Evolutionary conservation across 164 flowering plant genomes (phyloP), one percentile per base, ranked within the genome.

Genomic region (Liriodendron chinense): DNA sequence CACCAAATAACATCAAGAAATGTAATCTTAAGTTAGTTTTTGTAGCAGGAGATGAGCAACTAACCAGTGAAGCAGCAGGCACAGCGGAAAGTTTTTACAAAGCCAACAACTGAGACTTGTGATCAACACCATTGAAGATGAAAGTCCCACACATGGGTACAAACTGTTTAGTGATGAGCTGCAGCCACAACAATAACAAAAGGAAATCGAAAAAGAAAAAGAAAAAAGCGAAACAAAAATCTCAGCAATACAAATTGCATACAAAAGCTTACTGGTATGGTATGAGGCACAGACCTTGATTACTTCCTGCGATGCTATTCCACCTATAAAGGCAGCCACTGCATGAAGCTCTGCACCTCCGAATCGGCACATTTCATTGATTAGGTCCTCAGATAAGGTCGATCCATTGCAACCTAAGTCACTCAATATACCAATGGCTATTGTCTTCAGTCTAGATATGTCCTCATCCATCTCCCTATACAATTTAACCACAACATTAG

Each of bases 331-430:
- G 65, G 99, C 94, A 80, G 99, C 97, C 75, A 96, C 95, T 1
- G 90, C 88, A 84, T 94, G 99, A 67, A 96, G 97, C 88, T 96
- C 99, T n/a, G 97, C 86, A 65, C 92, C 98, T 80, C 98, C 99
- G 79, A 82, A 96, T 76, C 99, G 86, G 77, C 93, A 89, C 91
- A 96, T 94, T 81, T 96, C 98, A 75, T 84, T 90, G 68, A 92
- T 91, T 71, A 96, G 92, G 82, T 94, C 99, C 81, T 96, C 98
- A 2, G 93, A 79, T 76, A 94, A 80, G 79, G 87, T 82, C 47
- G 87, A 79, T 22, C 97, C 91, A 74, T 89, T 92, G 90, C 93
- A 91, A 70, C 99, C 99, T 75, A 94, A 74, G 81, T 96, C 99
- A 76, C 64, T 80, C 9, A 92, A 87, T 34, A 96, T 78, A 70